Evolutionary conservation across 768 basidiomycete genomes (phyloP).

Genomic region (Termitomyces sp.): DNA sequence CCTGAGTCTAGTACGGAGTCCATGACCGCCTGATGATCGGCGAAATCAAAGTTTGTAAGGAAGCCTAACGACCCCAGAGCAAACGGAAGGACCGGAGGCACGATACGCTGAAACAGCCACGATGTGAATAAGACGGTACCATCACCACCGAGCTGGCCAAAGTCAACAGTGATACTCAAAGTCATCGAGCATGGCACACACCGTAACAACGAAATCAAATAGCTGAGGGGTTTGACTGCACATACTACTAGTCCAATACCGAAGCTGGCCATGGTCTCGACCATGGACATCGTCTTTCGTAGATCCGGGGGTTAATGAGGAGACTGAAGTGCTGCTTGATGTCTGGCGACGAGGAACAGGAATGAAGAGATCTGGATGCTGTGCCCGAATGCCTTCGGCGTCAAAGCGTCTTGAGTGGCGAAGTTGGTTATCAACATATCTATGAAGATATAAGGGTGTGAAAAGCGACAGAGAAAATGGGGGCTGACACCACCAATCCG

Average conservation of each 20-base stretch:
- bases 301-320: slow-evolving; percentile 51
- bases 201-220: slow-evolving; percentile 97
- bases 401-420: slow-evolving; percentile 90
- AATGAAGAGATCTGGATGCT: slow-evolving; percentile 84
- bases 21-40: slow-evolving; percentile 81
- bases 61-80: slow-evolving; percentile 97
- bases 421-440: slow-evolving; percentile 94
- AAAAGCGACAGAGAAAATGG: slow-evolving; percentile 8
- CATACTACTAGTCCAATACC: slow-evolving; percentile 98
- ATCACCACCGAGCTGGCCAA: slow-evolving; percentile 88
- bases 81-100: slow-evolving; percentile 97
- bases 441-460: slow-evolving; percentile 26
- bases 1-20: slow-evolving; percentile 87
- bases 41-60: slow-evolving; percentile 94
- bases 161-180: not conserved
- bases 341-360: slow-evolving; percentile 76
- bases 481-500: slow-evolving; percentile 79
- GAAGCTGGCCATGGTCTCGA: slow-evolving; percentile 81
- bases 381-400: slow-evolving; percentile 80
- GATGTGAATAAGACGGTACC: slow-evolving; percentile 98
- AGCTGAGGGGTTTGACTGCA: slow-evolving; percentile 87
- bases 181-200: slow-evolving; percentile 38
- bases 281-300: slow-evolving; percentile 39
- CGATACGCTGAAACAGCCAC: slow-evolving; percentile 97
- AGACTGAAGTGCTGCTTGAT: slow-evolving; percentile 62